These are phyloP conservation scores for Theobroma cacao DNA, from an alignment of 345 rosid species.

Conservation along the genomic window DNA sequence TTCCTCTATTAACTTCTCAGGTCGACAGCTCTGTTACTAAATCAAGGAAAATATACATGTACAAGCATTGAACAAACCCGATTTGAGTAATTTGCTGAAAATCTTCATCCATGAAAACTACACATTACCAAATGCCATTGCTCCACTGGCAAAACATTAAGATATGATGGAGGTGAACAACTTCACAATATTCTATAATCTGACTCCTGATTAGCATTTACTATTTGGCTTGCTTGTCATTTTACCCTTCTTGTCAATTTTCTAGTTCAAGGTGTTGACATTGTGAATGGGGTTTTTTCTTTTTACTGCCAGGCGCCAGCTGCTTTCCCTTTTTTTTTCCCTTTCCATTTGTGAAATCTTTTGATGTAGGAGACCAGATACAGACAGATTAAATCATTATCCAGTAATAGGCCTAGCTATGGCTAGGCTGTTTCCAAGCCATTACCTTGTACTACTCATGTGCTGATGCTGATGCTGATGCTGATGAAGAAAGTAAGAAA, in stretches of 20 bases:
- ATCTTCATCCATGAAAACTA: not conserved
- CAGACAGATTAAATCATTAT: not conserved
- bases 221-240: not conserved
- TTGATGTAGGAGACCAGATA: not conserved
- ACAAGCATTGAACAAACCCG: not conserved
- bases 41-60: not conserved
- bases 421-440: not conserved
- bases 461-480: not conserved
- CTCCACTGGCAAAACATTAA: not conserved
- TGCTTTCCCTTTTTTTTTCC: not conserved
- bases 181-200: not conserved
- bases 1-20: too few relatives aligned
- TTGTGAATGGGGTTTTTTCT: not conserved
- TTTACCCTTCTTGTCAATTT: not conserved
- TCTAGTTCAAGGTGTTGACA: not conserved
- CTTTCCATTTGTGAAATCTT: not conserved
- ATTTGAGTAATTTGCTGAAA: not conserved
- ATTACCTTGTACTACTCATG: not conserved
- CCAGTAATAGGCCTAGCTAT: not conserved
- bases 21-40: not conserved
- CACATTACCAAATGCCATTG: slow-evolving; percentile 4
- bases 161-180: not conserved
- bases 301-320: not conserved
- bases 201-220: not conserved
- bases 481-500: not conserved